Evolutionary conservation across 371 early-diverging fungal species (phyloP), one percentile per base, ranked within the genome.

Genomic region (Mucor saturninus): DNA sequence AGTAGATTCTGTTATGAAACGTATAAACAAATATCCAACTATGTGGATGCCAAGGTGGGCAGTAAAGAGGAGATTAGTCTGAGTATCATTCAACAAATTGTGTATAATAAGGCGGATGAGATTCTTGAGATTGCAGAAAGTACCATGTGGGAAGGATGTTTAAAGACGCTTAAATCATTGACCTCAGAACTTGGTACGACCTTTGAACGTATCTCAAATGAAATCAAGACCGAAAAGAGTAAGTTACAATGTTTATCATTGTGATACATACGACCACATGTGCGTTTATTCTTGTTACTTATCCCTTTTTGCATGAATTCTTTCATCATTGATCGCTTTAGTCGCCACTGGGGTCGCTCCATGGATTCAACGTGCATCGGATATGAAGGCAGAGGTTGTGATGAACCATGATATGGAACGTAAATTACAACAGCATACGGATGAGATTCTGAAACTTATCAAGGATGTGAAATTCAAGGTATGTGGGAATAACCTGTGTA

Each of bases 291-390:
- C 21, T 21, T 21, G 21, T 21, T 21, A 21, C 21, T 21, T 0
- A 21, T 1, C 21, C 21, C 1, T 21, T 21, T 21, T 21, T 21
- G 21, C 21, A 21, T 38, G 39, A 38, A 8, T 38, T 38, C 14
- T 4, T 42, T 42, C 38, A 29, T 3, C 9, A 40, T 29, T 30
- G 39, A 43, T 15, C 59, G n/a, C 5, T 21, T 5, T 14, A 83
- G 88, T 84, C 56, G 61, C 70, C 1, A 76, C 82, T 9, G 65
- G 72, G 2, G 83, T 80, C 5, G 76, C 88, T 48, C 95, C 95
- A 21, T 95, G 96, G 96, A 67, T 86, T 39, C 76, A 77, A 61
- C 85, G 96, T 2, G 92, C 95, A n/a, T 84, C 86, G 48, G 84
- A 86, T 40, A 82, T 94, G 74, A 93, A 94, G 76, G 85, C 83